phyloP scores from a whole-genome alignment of 805 yeast genomes.

The Starmera caribaea region DNA sequence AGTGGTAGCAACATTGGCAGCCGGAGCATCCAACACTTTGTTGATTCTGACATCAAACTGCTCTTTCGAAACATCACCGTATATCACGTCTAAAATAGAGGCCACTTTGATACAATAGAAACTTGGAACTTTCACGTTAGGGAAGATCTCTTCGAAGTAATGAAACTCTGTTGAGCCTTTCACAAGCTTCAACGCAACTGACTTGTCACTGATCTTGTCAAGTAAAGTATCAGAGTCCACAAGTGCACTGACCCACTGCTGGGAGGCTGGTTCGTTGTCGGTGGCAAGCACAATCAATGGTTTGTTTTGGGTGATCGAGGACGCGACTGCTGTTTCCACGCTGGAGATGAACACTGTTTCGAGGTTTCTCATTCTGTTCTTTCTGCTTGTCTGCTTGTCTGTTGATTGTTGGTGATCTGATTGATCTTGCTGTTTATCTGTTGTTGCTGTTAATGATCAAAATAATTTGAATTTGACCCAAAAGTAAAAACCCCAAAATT shows the following conservation, averaged over 20 bases:
- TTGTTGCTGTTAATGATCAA: too few relatives aligned
- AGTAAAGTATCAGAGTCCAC: constrained; percentile 7
- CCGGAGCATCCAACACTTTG: constrained; percentile 8
- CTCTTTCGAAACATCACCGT: constrained; percentile 20
- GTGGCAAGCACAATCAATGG: constrained; percentile 32
- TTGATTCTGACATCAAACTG: constrained; percentile 20
- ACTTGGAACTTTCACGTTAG: constrained; percentile 42
- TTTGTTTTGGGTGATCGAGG: constrained; percentile 24
- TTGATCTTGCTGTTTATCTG: too few relatives aligned
- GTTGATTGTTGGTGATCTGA: too few relatives aligned
- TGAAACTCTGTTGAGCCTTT: constrained; percentile 33
- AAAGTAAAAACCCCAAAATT: too few relatives aligned
- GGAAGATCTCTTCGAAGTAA: constrained; percentile 48
- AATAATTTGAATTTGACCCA: too few relatives aligned
- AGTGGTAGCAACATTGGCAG: not conserved
- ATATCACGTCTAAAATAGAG: constrained; percentile 32
- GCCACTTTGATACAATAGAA: constrained; percentile 44
- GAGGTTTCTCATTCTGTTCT: constrained; percentile 5
- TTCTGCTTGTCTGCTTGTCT: not conserved
- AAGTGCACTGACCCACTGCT: constrained; percentile 14
- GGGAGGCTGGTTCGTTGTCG: constrained; percentile 13
- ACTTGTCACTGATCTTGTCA: constrained; percentile 14
- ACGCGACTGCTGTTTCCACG: constrained; percentile 30
- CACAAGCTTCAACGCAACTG: constrained; percentile 32
- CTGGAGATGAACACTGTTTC: constrained; percentile 15